phyloP scores from a whole-genome alignment of 2,329 filamentous ascomycete species.

The Trichoderma oligosporum region DNA sequence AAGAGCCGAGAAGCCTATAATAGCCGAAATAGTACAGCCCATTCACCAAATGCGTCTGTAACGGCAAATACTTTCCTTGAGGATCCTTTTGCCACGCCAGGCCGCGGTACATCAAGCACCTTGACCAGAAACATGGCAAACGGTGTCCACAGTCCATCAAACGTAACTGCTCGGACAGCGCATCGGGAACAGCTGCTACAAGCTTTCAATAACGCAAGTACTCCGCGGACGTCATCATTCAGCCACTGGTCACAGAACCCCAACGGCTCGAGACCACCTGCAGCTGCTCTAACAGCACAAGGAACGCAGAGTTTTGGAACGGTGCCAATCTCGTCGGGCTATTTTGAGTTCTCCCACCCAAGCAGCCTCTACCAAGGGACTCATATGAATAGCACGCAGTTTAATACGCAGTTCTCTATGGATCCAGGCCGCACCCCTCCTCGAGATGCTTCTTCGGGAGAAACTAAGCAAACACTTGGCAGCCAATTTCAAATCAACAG shows the following conservation, averaged over 20 bases:
- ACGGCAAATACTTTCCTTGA: slow-evolving; percentile 24
- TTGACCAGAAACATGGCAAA: slow-evolving; percentile 14
- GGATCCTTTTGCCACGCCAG: slow-evolving; percentile 33
- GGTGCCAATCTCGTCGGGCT: slow-evolving; percentile 29
- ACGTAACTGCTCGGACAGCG: slow-evolving; percentile 26
- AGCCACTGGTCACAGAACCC: slow-evolving; percentile 31
- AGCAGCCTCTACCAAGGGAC: slow-evolving; percentile 52
- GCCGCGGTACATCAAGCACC: slow-evolving; percentile 19
- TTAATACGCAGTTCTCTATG: slow-evolving; percentile 21
- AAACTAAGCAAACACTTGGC: slow-evolving; percentile 18
- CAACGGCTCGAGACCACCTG: slow-evolving; percentile 22
- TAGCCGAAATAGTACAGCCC: background rate
- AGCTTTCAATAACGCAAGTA: slow-evolving; percentile 29
- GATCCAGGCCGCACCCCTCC: slow-evolving; percentile 21
- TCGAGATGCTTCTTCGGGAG: slow-evolving; percentile 19
- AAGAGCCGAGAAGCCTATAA: slow-evolving; percentile 30
- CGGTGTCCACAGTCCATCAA: slow-evolving; percentile 8
- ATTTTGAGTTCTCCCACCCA: slow-evolving; percentile 43
- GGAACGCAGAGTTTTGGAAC: slow-evolving; percentile 19
- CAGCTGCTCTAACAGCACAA: slow-evolving; percentile 24
- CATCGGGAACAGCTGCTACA: slow-evolving; percentile 37
- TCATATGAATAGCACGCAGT: slow-evolving; percentile 31
- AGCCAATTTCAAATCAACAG: slow-evolving; percentile 33
- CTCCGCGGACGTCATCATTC: slow-evolving; percentile 32
- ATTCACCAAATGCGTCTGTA: slow-evolving; percentile 9